Base-by-base conservation (phyloP, 208 protist genomes). In the Leishmania mexicana region DNA sequence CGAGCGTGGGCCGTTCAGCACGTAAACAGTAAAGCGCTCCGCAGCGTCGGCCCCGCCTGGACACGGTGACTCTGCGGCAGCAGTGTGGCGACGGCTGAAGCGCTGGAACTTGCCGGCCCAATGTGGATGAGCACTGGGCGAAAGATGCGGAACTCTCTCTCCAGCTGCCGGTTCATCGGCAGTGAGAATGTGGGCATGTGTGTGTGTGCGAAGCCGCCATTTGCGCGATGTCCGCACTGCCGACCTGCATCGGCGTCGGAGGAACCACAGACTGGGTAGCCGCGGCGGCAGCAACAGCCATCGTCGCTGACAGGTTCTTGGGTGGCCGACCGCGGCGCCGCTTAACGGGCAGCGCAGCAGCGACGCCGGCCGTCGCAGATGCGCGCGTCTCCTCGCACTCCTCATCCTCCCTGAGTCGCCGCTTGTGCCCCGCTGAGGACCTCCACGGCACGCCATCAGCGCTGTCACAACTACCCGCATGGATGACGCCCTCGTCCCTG, bases 91-190 rank as follows among this genome's bases (percentile, higher is more conserved):
- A 6, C 78, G 47, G 40, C 83, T 83, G 57, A 93, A 93, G 71
- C 85, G 81, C 3, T 78, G 19, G 42, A 93, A 91, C 87, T 93
- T 87, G 5, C 67, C 78, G n/a, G 42, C 51, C 89, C 89, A 93
- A 60, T 93, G 87, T 45, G 89, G 67, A 93, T 87, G 38, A 93
- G 85, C 51, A 90, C 83, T 0, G 89, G 89, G 0, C 80, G 85
- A 53, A 91, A 87, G 19, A 67, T 2, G n/a, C 15, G 6, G 35
- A 74, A 8, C 7, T 40, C 75, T 13, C 45, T 2, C 28, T 80
- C 80, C 6, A 84, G 81, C 19, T 58, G 75, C 3, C 68, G 58
- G 62, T 88, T 80, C 38, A 88, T 8, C 13, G n/a, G 42, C 2
- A 76, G 51, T 21, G 81, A 80, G 70, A 71, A 83, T 24, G 11